Conservation (phyloP, 495 filamentous ascomycete species). For the Penicillium canescens region DNA sequence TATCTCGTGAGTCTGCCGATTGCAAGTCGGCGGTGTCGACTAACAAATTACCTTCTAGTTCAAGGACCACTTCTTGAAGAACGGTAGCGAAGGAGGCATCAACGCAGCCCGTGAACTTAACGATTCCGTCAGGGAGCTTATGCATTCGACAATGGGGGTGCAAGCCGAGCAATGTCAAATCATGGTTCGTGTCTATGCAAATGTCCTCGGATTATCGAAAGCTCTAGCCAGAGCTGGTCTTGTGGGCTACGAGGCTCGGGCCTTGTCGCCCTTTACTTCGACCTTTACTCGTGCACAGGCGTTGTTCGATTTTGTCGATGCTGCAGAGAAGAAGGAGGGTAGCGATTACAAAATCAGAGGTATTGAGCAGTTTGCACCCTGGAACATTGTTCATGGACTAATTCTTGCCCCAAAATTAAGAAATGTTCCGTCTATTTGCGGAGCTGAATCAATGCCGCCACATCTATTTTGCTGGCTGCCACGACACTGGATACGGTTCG, state of each 20-base stretch:
- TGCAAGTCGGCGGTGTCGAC: not conserved
- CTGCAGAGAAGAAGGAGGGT: constrained; percentile 59
- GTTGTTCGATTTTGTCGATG: constrained; percentile 62
- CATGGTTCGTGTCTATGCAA: constrained; percentile 63
- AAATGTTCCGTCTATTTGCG: constrained; percentile 56
- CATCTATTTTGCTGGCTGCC: constrained; percentile 65
- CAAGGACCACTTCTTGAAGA: constrained; percentile 52
- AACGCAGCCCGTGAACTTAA: constrained; percentile 55
- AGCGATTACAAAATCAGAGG: constrained; percentile 61
- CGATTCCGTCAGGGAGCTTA: constrained; percentile 48
- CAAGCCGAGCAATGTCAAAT: constrained; percentile 55
- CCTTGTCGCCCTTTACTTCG: constrained; percentile 53
- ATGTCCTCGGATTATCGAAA: constrained; percentile 55
- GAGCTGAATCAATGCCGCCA: constrained; percentile 65
- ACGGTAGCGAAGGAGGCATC: constrained; percentile 56
- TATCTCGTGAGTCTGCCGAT: constrained; percentile 40
- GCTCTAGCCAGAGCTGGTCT: constrained; percentile 48
- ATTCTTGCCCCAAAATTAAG: constrained; percentile 26
- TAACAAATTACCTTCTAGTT: constrained; percentile 35
- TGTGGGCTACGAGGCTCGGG: constrained; percentile 50
- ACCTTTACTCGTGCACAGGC: constrained; percentile 60
- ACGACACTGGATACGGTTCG: constrained; percentile 60
- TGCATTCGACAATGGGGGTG: constrained; percentile 43
- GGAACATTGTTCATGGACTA: not conserved
- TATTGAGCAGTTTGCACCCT: constrained; percentile 18